Evolutionary conservation across 2,329 filamentous ascomycete genomes (phyloP).

Genomic region (Penicillium hesseltinei): DNA sequence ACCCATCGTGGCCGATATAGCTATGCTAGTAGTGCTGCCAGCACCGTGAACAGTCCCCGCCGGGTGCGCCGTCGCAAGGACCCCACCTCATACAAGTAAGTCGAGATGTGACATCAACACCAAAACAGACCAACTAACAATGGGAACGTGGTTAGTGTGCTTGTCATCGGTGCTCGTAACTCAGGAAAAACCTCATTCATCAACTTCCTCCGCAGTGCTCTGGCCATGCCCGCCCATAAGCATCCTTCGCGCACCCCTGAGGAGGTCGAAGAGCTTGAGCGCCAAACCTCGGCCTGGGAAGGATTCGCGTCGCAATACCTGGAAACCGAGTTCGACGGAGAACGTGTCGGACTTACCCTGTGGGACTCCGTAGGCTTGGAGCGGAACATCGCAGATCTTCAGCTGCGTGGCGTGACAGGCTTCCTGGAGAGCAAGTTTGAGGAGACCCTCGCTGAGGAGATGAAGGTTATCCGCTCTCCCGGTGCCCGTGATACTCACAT

Average conservation of each 20-base stretch:
- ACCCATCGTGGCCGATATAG: conserved; percentile 93
- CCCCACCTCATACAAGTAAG: conserved; percentile 97
- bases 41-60: conserved; percentile 88
- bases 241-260: conserved; percentile 58
- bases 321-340: conserved; percentile 89
- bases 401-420: conserved; percentile 83
- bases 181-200: conserved; percentile 96
- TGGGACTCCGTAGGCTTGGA: conserved; percentile 97
- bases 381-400: conserved; percentile 91
- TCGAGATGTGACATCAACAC: conserved; percentile 22
- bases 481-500: conserved; percentile 96
- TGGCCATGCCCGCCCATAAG: conserved; percentile 80
- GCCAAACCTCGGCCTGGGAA: conserved; percentile 55
- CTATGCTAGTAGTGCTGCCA: conserved; percentile 88
- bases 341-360: conserved; percentile 85
- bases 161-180: conserved; percentile 82
- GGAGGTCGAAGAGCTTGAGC: conserved; percentile 53
- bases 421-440: conserved; percentile 99
- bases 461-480: conserved; percentile 91
- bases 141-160: conserved; percentile 60
- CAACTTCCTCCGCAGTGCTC: conserved; percentile 84
- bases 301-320: conserved; percentile 86
- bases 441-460: conserved; percentile 94
- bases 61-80: conserved; percentile 93
- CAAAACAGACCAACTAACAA: background rate